phyloP scores from a whole-genome alignment of 2,329 filamentous ascomycete species.

The Fonsecaea multimorphosa region DNA sequence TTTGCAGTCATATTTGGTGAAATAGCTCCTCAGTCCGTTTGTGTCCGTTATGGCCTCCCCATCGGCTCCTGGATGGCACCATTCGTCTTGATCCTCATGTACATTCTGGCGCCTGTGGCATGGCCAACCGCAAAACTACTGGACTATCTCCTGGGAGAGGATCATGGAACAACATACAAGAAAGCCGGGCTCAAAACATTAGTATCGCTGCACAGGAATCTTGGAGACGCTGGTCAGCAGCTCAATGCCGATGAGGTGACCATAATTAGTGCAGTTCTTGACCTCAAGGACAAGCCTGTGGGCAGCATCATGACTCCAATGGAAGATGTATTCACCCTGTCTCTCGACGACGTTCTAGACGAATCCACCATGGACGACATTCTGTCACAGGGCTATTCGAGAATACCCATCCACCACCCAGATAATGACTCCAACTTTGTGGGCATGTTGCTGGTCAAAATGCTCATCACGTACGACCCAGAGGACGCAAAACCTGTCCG shows the following conservation, averaged over 20 bases:
- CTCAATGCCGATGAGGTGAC: constrained; percentile 98
- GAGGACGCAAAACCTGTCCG: constrained; percentile 86
- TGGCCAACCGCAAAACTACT: constrained; percentile 96
- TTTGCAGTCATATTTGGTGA: constrained; percentile 92
- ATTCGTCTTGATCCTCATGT: constrained; percentile 88
- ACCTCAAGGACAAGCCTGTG: constrained; percentile 94
- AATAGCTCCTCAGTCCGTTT: constrained; percentile 92
- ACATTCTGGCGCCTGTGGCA: constrained; percentile 82
- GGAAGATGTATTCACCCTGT: constrained; percentile 95
- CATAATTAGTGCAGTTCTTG: constrained; percentile 95
- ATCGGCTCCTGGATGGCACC: constrained; percentile 95
- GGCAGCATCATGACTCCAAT: constrained; percentile 98
- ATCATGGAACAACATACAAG: constrained; percentile 96
- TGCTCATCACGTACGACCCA: constrained; percentile 97
- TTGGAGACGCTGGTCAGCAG: constrained; percentile 82
- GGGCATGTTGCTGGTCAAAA: constrained; percentile 97
- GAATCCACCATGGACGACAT: constrained; percentile 95
- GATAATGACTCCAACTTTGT: constrained; percentile 87
- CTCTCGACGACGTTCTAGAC: constrained; percentile 90
- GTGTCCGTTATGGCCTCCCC: constrained; percentile 91
- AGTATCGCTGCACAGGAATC: constrained; percentile 89
- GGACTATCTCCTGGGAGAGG: constrained; percentile 88
- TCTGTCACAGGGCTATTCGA: constrained; percentile 89
- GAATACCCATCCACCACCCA: constrained; percentile 90
- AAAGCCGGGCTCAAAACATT: constrained; percentile 96